These are phyloP conservation scores for Parachaetomium inaequale DNA, from an alignment of 495 filamentous ascomycete genomes.

Conservation along the genomic window DNA sequence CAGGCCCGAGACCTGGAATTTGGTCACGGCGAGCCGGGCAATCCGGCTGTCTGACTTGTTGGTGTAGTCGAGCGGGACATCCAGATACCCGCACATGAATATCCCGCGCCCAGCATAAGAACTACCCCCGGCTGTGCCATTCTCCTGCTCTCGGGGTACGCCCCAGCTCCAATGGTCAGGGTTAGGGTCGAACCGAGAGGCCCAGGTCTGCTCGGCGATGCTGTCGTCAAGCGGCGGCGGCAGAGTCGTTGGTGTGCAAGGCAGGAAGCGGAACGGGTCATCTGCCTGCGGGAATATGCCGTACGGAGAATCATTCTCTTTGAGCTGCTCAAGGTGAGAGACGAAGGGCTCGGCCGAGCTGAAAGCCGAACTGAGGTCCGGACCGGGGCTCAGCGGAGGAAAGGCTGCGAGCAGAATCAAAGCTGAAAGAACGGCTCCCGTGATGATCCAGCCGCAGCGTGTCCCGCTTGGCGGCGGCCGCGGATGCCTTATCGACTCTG, in stretches of 20 bases:
- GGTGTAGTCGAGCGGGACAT: constrained; percentile 47
- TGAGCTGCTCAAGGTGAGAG: background rate
- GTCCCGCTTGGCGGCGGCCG: background rate
- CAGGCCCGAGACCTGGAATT: constrained; percentile 45
- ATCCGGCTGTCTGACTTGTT: constrained; percentile 42
- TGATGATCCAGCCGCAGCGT: constrained; percentile 14
- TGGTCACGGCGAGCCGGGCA: constrained; percentile 44
- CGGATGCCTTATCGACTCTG: background rate
- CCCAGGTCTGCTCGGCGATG: constrained; percentile 34
- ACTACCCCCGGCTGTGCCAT: constrained; percentile 11
- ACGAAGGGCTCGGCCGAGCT: background rate
- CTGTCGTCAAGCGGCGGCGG: constrained; percentile 38
- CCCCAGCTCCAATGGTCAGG: constrained; percentile 46
- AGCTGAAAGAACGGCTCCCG: constrained; percentile 5
- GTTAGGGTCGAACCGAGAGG: constrained; percentile 40
- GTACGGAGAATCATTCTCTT: constrained; percentile 23
- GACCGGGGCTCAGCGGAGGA: background rate
- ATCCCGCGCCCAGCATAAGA: constrained; percentile 41
- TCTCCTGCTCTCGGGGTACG: constrained; percentile 9
- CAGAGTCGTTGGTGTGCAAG: constrained; percentile 40
- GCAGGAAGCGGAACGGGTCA: constrained; percentile 43
- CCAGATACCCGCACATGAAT: constrained; percentile 46
- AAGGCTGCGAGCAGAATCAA: constrained; percentile 12
- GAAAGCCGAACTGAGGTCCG: background rate
- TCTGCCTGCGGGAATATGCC: constrained; percentile 37